phyloP scores from a whole-genome alignment of 1,284 basidiomycete genomes.

The Mycena citricolor region DNA sequence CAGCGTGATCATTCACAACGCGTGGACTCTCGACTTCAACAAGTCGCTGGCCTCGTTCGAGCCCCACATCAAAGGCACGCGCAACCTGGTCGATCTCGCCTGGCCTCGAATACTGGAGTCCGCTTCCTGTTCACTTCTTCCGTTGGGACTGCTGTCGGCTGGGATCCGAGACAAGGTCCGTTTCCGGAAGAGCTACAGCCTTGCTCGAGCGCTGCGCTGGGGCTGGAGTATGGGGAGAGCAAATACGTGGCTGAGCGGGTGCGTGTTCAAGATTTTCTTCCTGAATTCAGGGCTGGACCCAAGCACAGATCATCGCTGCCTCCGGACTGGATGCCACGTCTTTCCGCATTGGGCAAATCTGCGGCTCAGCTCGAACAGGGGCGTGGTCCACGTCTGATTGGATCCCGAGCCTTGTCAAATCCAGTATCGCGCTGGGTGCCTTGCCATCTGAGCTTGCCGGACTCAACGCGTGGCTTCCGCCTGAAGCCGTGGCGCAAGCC shows the following conservation, averaged over 20 bases:
- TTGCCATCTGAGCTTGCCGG: conserved; percentile 13
- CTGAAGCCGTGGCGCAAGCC: conserved; percentile 30
- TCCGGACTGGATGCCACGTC: conserved; percentile 30
- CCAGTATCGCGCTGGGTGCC: conserved; percentile 26
- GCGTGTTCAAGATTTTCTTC: neutral
- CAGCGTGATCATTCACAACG: conserved; percentile 16
- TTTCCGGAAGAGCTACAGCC: conserved; percentile 34
- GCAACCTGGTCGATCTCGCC: conserved; percentile 39
- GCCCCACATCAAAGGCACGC: conserved; percentile 33
- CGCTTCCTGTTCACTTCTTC: conserved; percentile 35
- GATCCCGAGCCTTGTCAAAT: conserved; percentile 29
- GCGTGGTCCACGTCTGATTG: conserved; percentile 30
- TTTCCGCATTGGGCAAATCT: conserved; percentile 29
- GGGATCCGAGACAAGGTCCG: conserved; percentile 24
- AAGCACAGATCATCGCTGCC: conserved; percentile 27
- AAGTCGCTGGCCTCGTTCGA: conserved; percentile 38
- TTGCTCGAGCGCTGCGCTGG: conserved; percentile 27
- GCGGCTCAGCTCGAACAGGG: conserved; percentile 24
- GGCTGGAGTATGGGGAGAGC: conserved; percentile 25
- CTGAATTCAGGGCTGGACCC: neutral
- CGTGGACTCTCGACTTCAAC: conserved; percentile 46
- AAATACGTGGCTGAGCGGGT: conserved; percentile 27
- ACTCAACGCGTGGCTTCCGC: conserved; percentile 34
- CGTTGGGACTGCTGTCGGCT: conserved; percentile 26
- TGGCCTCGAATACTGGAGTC: conserved; percentile 10